Evolutionary conservation across 2,329 filamentous ascomycete genomes (phyloP).

Genomic region (Cryphonectria naterciae): DNA sequence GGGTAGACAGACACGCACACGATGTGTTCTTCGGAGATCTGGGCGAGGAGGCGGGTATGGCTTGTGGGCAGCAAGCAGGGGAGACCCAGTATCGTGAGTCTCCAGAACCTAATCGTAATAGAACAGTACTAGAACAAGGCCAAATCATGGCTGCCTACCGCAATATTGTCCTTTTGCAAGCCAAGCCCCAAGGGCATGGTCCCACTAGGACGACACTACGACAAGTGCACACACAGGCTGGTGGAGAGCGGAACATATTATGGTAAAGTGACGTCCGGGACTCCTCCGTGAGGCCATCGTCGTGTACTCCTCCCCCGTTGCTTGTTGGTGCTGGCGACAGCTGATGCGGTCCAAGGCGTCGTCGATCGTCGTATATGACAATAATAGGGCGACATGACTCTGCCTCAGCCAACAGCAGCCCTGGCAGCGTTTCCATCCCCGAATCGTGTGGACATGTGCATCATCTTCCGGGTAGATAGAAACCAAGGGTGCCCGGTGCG

Average conservation of each 20-base stretch:
- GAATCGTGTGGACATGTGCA: neutral
- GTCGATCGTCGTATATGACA: neutral
- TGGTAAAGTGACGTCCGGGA: neutral
- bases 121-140: neutral
- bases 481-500: neutral
- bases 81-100: neutral
- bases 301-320: neutral
- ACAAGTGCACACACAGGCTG: neutral
- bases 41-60: neutral
- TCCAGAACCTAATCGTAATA: neutral
- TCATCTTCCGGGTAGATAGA: neutral
- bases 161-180: neutral
- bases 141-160: neutral
- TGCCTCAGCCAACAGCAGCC: neutral
- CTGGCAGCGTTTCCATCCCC: neutral
- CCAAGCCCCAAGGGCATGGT: neutral
- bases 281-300: neutral
- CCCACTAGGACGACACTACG: neutral
- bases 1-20: neutral
- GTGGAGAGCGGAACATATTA: neutral
- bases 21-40: neutral
- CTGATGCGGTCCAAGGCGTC: neutral
- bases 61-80: neutral
- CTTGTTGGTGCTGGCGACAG: neutral
- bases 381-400: neutral